Evolutionary conservation across 75 land plant species (phyloP), one percentile per base, ranked within the genome.

Genomic region (Isoetes taiwanensis): DNA sequence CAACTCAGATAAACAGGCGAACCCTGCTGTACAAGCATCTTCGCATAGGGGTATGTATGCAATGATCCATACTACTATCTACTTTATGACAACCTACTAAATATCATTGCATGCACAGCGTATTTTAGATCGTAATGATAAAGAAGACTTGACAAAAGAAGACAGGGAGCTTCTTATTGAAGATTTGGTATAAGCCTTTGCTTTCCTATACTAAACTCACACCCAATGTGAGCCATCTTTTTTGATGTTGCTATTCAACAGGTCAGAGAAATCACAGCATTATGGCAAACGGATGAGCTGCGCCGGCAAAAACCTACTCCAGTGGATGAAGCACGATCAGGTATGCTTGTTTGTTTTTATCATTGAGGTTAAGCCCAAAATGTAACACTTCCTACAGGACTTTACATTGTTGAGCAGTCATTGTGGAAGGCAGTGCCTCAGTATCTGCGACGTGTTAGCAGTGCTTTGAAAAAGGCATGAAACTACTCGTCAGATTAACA

Each of bases 251-350:
- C 12, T 46, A 8, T 23, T 46, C 23, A 19, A 6, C 16, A 46
- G 50, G 50, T 46, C 8, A 46, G 50, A 46, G 50, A 46, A 23
- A 46, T 46, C 4, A 46, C 50, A 8, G 50, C 50, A 6, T 4
- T 46, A 4, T 46, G 50, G 50, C 6, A 46, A 46, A 46, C 50
- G 16, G 50, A 46, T n/a, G 50, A 46, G 19, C 50, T 46, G 25
- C 5, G 50, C 4, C 50, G 50, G 25, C 50, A 23, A 3, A 46
- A 46, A 19, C 50, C 50, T 5, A 46, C 50, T 8, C 50, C 50
- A 19, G 50, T 46, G 19, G 50, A 46, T n/a, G 50, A 46, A 46
- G 50, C 50, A 6, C 50, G 50, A 6, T 16, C 50, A 46, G 50
- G 50, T 46, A 19, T 5, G 14, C 16, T 46, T 46, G 50, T 46